phyloP scores from a whole-genome alignment of 768 basidiomycete genomes.

The Suillus tomentosus region DNA sequence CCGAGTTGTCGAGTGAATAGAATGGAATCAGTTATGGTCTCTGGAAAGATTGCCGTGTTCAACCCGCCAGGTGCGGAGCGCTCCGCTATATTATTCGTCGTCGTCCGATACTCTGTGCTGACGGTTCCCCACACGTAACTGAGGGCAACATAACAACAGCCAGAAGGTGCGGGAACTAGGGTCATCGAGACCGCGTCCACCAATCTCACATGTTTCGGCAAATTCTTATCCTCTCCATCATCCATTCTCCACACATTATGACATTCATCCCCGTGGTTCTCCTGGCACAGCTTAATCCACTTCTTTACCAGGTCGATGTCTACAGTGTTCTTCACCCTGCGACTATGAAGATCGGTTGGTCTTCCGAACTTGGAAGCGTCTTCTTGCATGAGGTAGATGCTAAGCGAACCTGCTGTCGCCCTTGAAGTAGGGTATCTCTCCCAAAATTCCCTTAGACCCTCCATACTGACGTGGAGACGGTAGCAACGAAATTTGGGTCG shows the following conservation, averaged over 20 bases:
- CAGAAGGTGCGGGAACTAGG: constrained; percentile 6
- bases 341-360: constrained; percentile 11
- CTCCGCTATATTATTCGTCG: constrained; percentile 4
- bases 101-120: constrained; percentile 12
- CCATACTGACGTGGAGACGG: constrained; percentile 7
- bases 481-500: background rate
- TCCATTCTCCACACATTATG: constrained; percentile 7
- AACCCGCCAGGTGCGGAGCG: constrained; percentile 3
- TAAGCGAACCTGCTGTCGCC: constrained; percentile 2
- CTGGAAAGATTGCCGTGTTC: constrained; percentile 4
- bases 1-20: constrained; percentile 9
- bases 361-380: constrained; percentile 12
- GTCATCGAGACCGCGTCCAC: constrained; percentile 10
- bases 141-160: constrained; percentile 12
- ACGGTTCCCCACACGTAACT: constrained; percentile 14
- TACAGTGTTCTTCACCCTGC: constrained; percentile 8
- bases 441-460: background rate
- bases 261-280: constrained; percentile 5
- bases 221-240: background rate
- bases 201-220: constrained; percentile 10
- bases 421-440: background rate
- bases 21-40: constrained; percentile 14
- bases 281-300: constrained; percentile 9
- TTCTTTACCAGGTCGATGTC: constrained; percentile 12
- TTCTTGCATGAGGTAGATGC: constrained; percentile 11